Evolutionary conservation across 2,329 filamentous ascomycete genomes (phyloP).

Genomic region (Curvularia sp.): DNA sequence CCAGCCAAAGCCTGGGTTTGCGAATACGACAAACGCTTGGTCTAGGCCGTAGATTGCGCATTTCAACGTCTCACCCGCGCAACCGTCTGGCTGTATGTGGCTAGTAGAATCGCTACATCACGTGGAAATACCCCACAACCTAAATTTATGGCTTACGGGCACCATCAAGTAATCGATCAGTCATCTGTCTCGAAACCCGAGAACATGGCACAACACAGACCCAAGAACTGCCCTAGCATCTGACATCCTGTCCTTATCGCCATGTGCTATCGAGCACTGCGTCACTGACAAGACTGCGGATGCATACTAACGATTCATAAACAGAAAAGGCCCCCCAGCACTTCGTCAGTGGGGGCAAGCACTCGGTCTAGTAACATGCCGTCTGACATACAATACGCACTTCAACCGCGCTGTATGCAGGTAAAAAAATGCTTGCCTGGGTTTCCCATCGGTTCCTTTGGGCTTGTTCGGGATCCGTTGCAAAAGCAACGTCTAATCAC

Average conservation of each 20-base stretch:
- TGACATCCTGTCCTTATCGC: not conserved
- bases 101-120: slow-evolving; percentile 1
- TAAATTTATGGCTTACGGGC: not conserved
- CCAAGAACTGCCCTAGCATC: not conserved
- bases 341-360: not conserved
- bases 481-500: not conserved
- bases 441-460: not conserved
- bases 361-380: not conserved
- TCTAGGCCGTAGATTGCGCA: not conserved
- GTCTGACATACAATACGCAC: slow-evolving; percentile 7
- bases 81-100: not conserved
- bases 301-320: not conserved
- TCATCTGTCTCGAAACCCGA: not conserved
- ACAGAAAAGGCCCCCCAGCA: not conserved
- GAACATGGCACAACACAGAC: not conserved
- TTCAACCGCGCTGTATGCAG: not conserved
- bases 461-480: not conserved
- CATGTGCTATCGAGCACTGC: not conserved
- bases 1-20: not conserved
- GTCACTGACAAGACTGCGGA: not conserved
- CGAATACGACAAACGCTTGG: not conserved
- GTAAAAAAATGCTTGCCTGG: not conserved
- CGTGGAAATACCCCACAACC: slow-evolving; percentile 7
- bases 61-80: not conserved
- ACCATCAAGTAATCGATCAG: not conserved